phyloP scores from a whole-genome alignment of 176 grass and related monocot species.

The Tuctoria greenei region DNA sequence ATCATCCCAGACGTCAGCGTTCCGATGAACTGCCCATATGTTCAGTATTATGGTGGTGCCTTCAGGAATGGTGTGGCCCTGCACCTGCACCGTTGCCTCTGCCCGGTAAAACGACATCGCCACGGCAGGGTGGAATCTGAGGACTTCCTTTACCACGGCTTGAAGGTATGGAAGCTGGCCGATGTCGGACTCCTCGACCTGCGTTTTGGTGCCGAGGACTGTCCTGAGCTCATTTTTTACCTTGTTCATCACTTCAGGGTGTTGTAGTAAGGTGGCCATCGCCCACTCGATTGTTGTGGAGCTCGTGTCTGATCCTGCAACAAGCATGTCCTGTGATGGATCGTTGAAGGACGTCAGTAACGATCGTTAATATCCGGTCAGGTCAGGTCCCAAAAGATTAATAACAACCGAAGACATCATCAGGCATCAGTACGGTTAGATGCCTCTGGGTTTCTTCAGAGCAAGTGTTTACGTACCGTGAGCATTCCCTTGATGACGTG shows the following conservation, averaged over 20 bases:
- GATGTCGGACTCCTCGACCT: conserved; percentile 38
- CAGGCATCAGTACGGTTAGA: no score
- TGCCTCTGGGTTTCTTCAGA: no score
- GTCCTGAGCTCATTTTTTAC: conserved; percentile 7
- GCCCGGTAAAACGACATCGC: not conserved
- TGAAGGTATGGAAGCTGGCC: conserved; percentile 39
- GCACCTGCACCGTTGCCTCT: conserved; percentile 12
- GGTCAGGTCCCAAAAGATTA: no score
- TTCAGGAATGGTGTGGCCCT: conserved; percentile 23
- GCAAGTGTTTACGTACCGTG: conserved; percentile 7
- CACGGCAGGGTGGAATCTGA: conserved; percentile 18
- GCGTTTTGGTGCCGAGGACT: not conserved
- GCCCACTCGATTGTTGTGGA: conserved; percentile 37
- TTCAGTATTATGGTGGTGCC: conserved; percentile 40
- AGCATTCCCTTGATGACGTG: conserved; percentile 21
- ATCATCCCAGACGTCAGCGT: conserved; percentile 7
- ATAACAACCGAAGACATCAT: no score
- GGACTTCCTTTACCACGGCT: conserved; percentile 37
- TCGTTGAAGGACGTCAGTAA: no score
- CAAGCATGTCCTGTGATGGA: conserved; percentile 33
- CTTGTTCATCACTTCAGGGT: conserved; percentile 28
- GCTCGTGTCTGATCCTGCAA: conserved; percentile 35
- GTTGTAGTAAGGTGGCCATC: conserved; percentile 27
- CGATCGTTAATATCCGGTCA: no score
- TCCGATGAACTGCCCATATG: conserved; percentile 37